Evolutionary conservation across 2,329 filamentous ascomycete species (phyloP), one percentile per base, ranked within the genome.

Genomic region (Podosphaera aphanis): DNA sequence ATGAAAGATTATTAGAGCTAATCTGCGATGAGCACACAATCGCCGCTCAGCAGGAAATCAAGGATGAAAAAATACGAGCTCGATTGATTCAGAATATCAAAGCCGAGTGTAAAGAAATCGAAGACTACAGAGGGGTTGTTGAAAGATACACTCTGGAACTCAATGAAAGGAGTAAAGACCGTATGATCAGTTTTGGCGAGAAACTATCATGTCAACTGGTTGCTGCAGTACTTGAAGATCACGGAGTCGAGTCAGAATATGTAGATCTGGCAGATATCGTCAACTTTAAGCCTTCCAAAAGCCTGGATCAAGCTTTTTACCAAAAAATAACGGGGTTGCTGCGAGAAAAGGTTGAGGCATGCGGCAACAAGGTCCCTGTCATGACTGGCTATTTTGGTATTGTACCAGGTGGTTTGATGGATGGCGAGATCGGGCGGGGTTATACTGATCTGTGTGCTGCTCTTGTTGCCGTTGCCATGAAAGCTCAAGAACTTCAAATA

Each of bases 371-470:
- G 49, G 76, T 88, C 1, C 81, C 83, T 1, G 79, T 90, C 2
- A 68, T 88, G 43, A 95, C 90, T 11, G 90, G 90, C 15, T 98
- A 90, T 67, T 98, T 98, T 60, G 90, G 90, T 48, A 81, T 79
- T 48, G 83, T 95, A 2, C 88, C 88, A 0, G 86, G 86, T 13
- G 88, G 86, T 49, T 70, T 98, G 47, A 74, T 98, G 55, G 82
- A 88, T 55, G 75, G 75, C 37, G 81, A 92, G 54, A 83, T 98
- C 51, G 90, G 90, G 18, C 79, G 90, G 55, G 90, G 90, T 25
- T 98, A 98, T 63, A 95, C 90, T 8, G 90, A 98, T 62, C 72
- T 98, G 41, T 95, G 90, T 60, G 88, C 90, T 11, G 86, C 90
- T 5, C 68, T 98, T 15, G 79, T 86, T 44, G 85, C 90, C 1